These are phyloP conservation scores for Xylariaceae sp. DNA, from an alignment of 2,329 filamentous ascomycete genomes.

Conservation along the genomic window DNA sequence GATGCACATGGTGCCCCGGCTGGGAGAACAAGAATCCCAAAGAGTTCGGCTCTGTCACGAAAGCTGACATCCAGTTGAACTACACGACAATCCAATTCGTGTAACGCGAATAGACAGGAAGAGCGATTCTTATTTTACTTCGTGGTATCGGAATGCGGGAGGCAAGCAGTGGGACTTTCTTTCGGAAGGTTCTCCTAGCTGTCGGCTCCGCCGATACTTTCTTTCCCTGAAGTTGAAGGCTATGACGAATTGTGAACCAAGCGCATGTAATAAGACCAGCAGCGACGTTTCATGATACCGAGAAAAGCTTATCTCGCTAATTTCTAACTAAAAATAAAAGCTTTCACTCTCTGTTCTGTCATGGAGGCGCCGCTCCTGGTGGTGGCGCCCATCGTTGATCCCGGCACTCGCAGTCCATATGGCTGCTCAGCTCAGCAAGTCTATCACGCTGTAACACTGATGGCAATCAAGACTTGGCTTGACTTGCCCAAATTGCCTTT, in stretches of 20 bases:
- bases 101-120: constrained; percentile 17
- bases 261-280: constrained; percentile 20
- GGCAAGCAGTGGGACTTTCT: constrained; percentile 15
- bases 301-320: background rate
- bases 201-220: constrained; percentile 14
- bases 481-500: constrained; percentile 5
- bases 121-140: constrained; percentile 28
- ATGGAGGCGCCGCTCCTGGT: constrained; percentile 12
- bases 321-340: constrained; percentile 1
- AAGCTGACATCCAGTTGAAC: constrained; percentile 7
- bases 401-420: constrained; percentile 14
- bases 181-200: constrained; percentile 18
- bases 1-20: constrained; percentile 20
- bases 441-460: constrained; percentile 23
- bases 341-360: constrained; percentile 21
- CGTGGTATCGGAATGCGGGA: constrained; percentile 19
- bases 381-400: constrained; percentile 15
- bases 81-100: constrained; percentile 17
- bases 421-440: constrained; percentile 17
- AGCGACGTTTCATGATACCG: no score
- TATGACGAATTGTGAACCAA: constrained; percentile 15
- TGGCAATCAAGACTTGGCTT: constrained; percentile 15
- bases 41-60: constrained; percentile 13
- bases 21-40: constrained; percentile 19
- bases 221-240: constrained; percentile 15